A percentile compares a stretch with the other conserved stretches of the same genome.
Conservation (phyloP, 1,284 basidiomycete genomes). For the Macrocybe sp. region DNA sequence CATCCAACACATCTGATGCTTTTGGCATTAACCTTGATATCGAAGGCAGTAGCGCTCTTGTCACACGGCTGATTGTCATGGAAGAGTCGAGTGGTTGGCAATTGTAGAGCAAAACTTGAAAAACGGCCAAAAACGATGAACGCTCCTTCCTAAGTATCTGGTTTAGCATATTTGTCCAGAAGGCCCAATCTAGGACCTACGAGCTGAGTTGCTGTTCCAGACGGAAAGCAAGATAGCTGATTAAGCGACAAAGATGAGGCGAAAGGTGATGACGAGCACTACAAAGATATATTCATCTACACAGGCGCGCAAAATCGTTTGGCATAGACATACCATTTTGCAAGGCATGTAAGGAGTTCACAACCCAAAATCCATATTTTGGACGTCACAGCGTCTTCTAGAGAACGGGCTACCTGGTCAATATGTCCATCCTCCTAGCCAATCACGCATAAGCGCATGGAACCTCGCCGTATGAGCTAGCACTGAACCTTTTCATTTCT, state of each 20-base stretch:
- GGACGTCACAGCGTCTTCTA: slow-evolving; percentile 52
- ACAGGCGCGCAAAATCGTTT: slow-evolving; percentile 1
- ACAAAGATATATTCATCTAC: slow-evolving; percentile 7
- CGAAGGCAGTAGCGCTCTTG: slow-evolving; percentile 47
- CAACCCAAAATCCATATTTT: slow-evolving; percentile 52
- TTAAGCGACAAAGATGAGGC: slow-evolving; percentile 44
- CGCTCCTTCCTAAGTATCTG: slow-evolving; percentile 34
- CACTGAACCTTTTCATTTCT: slow-evolving; percentile 33
- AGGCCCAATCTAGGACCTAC: slow-evolving; percentile 34
- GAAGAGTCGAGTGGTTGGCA: slow-evolving; percentile 45
- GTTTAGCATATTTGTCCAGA: not conserved
- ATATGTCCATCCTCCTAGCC: slow-evolving; percentile 41
- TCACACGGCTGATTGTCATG: slow-evolving; percentile 47
- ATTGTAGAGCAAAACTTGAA: slow-evolving; percentile 37
- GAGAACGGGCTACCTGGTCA: slow-evolving; percentile 43
- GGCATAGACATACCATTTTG: slow-evolving; percentile 38
- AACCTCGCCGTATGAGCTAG: too few relatives aligned
- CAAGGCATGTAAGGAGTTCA: slow-evolving; percentile 41
- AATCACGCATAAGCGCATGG: too few relatives aligned
- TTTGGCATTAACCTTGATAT: slow-evolving; percentile 45
- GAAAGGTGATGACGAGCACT: slow-evolving; percentile 50
- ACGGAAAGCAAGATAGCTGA: slow-evolving; percentile 48
- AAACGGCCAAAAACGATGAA: slow-evolving; percentile 38
- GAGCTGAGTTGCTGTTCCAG: slow-evolving; percentile 48
- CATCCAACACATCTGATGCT: slow-evolving; percentile 25